Base-by-base conservation (phyloP, 768 basidiomycete genomes). In the Phallus indusiatus region DNA sequence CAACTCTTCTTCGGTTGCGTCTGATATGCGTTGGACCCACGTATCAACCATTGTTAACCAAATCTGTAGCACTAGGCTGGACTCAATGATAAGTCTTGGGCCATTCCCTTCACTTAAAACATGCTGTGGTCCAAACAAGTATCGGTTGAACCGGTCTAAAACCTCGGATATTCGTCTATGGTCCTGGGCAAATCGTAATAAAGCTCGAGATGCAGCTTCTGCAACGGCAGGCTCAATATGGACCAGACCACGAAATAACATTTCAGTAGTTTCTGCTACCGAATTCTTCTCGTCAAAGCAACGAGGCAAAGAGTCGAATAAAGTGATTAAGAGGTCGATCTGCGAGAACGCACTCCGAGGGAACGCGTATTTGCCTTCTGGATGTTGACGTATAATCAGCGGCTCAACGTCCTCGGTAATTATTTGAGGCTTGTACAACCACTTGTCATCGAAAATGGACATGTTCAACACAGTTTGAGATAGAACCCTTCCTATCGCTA, bases 361-460 rank as follows among this genome's bases (percentile, higher is more conserved):
- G 69, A 93, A 95, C 5, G 84, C 84, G 22, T 88, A 74, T 18
- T 73, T 70, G 5, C 79, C 75, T 66, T 86, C 84, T 0, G 77
- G 72, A 67, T 92, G 90, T 22, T 83, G 80, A 36, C 88, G 80
- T 18, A 88, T 77, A 53, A 86, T 70, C 53, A 78, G 79, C 64
- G 81, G 86, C 64, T 84, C 82, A 1, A 82, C 74, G 65, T 94
- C 88, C 63, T 92, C 84, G 67, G 81, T 0, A 80, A 68, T 1
- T 78, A 76, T 62, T 77, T 79, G 53, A 84, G 57, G 70, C 50
- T 84, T 81, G 18, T 81, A 75, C 54, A 82, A 78, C 85, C 86
- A 91, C 64, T 90, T 86, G 8, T 94, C 88, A 60, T 96, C 93
- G 58, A 92, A 85, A 33, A 94, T 75, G 16, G 85, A 84, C 84